Base-by-base conservation (phyloP, 495 filamentous ascomycete genomes). In the Trichoderma orchidacearum region DNA sequence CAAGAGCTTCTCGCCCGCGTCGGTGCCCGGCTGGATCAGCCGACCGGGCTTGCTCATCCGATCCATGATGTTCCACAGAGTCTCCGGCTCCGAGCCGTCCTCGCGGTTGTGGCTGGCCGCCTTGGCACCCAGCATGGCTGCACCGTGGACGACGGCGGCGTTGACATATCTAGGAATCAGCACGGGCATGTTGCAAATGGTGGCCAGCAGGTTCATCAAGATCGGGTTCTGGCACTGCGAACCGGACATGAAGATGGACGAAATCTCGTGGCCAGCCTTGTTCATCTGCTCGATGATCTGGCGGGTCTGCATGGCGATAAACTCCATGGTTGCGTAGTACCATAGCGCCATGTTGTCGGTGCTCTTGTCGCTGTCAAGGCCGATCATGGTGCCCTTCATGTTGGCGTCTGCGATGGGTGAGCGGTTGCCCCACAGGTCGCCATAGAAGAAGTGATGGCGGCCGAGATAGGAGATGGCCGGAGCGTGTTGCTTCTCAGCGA, bases 281-380 rank as follows among this genome's bases (percentile, higher is more conserved):
- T 96, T 97, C 87, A 97, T 94, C 4, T 86, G 80, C 63, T 94
- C 87, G 58, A 97, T 80, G 64, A 98, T 98, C 66, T 98, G 93
- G 38, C 87, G 81, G 1, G 93, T 97, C 70, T 98, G 93, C 64
- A 96, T 76, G 5, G 91, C 91, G 61, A 98, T 96, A 69, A 96
- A 98, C 70, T 98, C 93, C 78, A 97, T 86, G 0, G 90, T 89
- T 21, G 79, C 85, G 62, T 96, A 96, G 72, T 98, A 98, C 66
- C 91, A 83, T 13, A 95, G 73, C 4, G 92, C 90, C 30, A 98
- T 80, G 38, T 86, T 83, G 63, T 96, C 88, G 28, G 93, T 78
- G 63, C 82, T 84, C 58, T 85, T 87, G 67, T 98, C 92, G 54
- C 80, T 85, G 66, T 82, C 86, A 30, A 98, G 75, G 5, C 93